phyloP scores from a whole-genome alignment of 176 grass and related monocot species.

The Metroxylon sagu region DNA sequence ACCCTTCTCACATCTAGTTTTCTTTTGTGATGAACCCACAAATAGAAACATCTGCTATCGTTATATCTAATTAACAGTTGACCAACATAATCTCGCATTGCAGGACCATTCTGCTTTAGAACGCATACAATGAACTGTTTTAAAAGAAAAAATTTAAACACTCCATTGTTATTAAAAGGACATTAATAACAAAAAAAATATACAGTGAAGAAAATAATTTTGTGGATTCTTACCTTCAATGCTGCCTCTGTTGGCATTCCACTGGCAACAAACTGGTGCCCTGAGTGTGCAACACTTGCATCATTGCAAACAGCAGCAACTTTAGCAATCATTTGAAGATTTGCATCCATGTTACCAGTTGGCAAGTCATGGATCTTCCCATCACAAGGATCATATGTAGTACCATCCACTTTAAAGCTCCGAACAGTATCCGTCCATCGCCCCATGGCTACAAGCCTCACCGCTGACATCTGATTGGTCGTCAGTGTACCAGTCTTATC shows the following conservation, averaged over 20 bases:
- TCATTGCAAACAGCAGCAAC: constrained; percentile 14
- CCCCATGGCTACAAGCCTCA: constrained; percentile 15
- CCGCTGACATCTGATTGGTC: constrained; percentile 16
- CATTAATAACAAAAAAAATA: not conserved
- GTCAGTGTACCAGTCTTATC: constrained; percentile 20
- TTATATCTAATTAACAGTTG: too few species aligned
- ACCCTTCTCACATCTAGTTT: too few species aligned
- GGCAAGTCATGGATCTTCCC: constrained; percentile 9
- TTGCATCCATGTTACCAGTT: constrained; percentile 5
- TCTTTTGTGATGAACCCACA: too few species aligned
- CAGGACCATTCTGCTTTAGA: too few species aligned
- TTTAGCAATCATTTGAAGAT: constrained; percentile 20
- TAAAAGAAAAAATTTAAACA: too few species aligned
- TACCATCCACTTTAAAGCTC: constrained; percentile 13
- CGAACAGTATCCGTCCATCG: constrained; percentile 5
- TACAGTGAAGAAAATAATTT: too few species aligned
- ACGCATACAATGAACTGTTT: too few species aligned
- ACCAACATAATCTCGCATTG: too few species aligned
- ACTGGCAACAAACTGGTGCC: constrained; percentile 15
- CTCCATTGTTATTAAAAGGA: too few species aligned
- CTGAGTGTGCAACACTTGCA: constrained; percentile 7
- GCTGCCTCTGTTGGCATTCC: constrained; percentile 21
- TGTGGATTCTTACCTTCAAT: constrained; percentile 5
- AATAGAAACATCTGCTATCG: too few species aligned
- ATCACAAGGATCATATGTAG: constrained; percentile 13